Evolutionary conservation across 2,329 filamentous ascomycete species (phyloP).

Genomic region (Ramularia endophylla): DNA sequence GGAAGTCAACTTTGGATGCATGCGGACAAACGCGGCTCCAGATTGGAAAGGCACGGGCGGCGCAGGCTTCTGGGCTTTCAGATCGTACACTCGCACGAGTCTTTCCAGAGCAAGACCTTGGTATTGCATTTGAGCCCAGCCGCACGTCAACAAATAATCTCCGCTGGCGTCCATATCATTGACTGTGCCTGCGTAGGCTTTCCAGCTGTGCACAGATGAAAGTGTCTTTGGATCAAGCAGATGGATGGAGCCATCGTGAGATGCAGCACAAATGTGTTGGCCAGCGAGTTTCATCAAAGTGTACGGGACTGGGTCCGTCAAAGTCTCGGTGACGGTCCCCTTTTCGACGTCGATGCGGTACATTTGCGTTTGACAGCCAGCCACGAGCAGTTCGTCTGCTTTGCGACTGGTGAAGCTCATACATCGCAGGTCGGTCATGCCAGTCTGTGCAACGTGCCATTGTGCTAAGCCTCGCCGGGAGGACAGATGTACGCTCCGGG

Average conservation of each 20-base stretch:
- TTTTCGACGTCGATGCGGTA: conserved; percentile 64
- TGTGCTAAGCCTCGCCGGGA: conserved; percentile 71
- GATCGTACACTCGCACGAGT: conserved; percentile 89
- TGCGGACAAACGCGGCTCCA: conserved; percentile 87
- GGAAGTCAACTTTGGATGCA: conserved; percentile 93
- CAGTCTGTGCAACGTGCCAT: conserved; percentile 76
- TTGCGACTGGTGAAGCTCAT: conserved; percentile 94
- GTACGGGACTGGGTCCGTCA: conserved; percentile 51
- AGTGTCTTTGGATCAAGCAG: conserved; percentile 77
- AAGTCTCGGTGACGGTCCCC: conserved; percentile 38
- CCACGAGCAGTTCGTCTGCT: conserved; percentile 76
- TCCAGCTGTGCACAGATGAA: conserved; percentile 77
- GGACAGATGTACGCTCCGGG: conserved; percentile 83
- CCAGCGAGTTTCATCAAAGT: conserved; percentile 83
- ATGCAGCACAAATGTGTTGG: conserved; percentile 88
- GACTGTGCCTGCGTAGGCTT: conserved; percentile 79
- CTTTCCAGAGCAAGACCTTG: conserved; percentile 80
- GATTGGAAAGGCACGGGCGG: conserved; percentile 88
- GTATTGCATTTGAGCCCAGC: conserved; percentile 78
- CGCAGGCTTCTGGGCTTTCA: conserved; percentile 82
- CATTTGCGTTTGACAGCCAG: conserved; percentile 81
- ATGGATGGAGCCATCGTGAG: conserved; percentile 73
- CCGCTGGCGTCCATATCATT: conserved; percentile 97
- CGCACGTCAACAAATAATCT: conserved; percentile 92
- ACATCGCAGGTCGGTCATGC: conserved; percentile 82